Evolutionary conservation across 495 filamentous ascomycete species (phyloP), one percentile per base, ranked within the genome.

Genomic region (Friedmanniomyces endolithicus): DNA sequence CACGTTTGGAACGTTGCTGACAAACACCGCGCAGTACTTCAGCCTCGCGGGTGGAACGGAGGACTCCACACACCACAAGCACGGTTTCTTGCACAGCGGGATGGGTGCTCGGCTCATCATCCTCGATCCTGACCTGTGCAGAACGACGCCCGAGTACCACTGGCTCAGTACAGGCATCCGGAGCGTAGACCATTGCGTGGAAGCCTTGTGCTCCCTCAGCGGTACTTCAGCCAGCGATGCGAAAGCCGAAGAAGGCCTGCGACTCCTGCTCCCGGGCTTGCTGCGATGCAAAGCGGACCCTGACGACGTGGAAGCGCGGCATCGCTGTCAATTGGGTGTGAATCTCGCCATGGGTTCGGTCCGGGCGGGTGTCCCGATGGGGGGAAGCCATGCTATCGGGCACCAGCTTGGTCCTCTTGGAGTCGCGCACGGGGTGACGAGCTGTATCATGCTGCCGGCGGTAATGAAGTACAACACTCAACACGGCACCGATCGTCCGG

Each of bases 361-460:
- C 41, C 41, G 67, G 63, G 31, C 64, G 61, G 76, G 74, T 8
- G 71, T 79, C 22, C 67, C 77, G 22, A 55, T 80, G 61, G 80
- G 79, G 14, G 79, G 75, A 16, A 81, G 78, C 56, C 81, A 85
- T 67, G 82, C 0, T 2, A 84, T 84, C 61, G 81, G 82, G 12
- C 81, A 84, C 63, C 81, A 84, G 64, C 70, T 84, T 0, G 81
- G 81, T 14, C 80, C 81, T 0, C 62, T 83, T 7, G 82, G 81
- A 1, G 80, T 83, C 12, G 75, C 74, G 3, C 81, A 85, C 59
- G 81, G 80, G 24, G 80, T 82, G 61, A 85, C 81, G 24, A 82
- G 76, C 61, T 84, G 80, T 57, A 75, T 85, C 41, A 68, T 84
- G 50, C 66, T 81, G 24, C 80, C 80, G 4, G 74, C 73, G 2